These are phyloP conservation scores for Calendula officinalis DNA, from an alignment of 129 eudicot genomes.

Conservation along the genomic window DNA sequence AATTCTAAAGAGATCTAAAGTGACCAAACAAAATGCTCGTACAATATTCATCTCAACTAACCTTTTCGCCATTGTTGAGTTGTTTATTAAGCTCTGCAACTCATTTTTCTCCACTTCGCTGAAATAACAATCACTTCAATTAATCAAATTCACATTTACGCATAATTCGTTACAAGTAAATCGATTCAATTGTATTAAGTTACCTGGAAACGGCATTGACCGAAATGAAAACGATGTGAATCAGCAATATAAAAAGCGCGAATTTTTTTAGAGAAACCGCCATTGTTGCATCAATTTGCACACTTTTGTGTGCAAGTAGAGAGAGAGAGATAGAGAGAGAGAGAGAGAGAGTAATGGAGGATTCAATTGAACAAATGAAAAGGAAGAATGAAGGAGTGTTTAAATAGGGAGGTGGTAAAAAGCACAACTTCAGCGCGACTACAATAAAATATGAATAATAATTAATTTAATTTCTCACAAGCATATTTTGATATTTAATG, in stretches of 20 bases:
- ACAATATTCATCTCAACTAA: slow-evolving; percentile 29
- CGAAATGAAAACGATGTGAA: slow-evolving; percentile 19
- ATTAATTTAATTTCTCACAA: too few relatives aligned
- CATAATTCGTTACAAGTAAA: not conserved
- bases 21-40: slow-evolving; percentile 5
- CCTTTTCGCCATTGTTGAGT: slow-evolving; percentile 71
- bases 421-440: slow-evolving; percentile 25
- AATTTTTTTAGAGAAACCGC: slow-evolving; percentile 30
- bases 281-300: slow-evolving; percentile 40
- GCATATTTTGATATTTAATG: too few relatives aligned
- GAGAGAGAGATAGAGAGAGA: not conserved
- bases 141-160: slow-evolving; percentile 7
- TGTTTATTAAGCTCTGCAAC: slow-evolving; percentile 44
- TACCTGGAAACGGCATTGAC: slow-evolving; percentile 44
- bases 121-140: slow-evolving; percentile 14
- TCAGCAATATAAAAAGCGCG: slow-evolving; percentile 29
- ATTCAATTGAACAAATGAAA: slow-evolving; percentile 30
- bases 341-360: slow-evolving; percentile 14
- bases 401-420: slow-evolving; percentile 36
- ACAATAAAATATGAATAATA: slow-evolving; percentile 14
- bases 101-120: slow-evolving; percentile 45
- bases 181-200: slow-evolving; percentile 9
- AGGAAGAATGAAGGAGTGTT: slow-evolving; percentile 17
- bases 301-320: slow-evolving; percentile 27
- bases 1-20: not conserved